Base-by-base conservation (phyloP, 257 asterid species). In the Nyctanthes arbortristis region DNA sequence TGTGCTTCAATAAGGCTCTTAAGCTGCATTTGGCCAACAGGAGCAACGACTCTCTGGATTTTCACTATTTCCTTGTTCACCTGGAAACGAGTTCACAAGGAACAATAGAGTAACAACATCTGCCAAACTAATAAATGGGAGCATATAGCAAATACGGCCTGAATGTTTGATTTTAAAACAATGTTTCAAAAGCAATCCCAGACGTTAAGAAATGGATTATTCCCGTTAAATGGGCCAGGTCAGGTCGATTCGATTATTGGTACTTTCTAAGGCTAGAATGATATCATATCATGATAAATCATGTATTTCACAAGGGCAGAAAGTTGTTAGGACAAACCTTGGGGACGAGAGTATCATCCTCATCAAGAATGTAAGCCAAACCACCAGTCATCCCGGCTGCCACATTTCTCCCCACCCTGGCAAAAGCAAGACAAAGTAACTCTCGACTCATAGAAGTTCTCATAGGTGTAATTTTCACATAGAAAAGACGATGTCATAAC, bases 361-460 rank as follows among this genome's bases (percentile, higher is more conserved):
- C 99, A 54, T 93, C 99, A 35, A 93, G 96, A 47, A 93, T 75
- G 78, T 93, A 91, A 39, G 96, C 95, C 76, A 93, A 67, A 61
- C 99, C 97, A 66, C 96, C 96, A 4, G 96, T 93, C 97, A 93
- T 93, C 72, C 98, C 99, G 8, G 99, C 99, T 1, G 96, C 99
- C 39, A 93, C 97, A 59, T 93, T 93, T 80, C 97, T 84, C n/a
- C 99, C 99, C 66, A 91, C 97, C 85, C 97, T 91, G 76, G 65
- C 39, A 18, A 47, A 58, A 66, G 52, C 63, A 77, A 52, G 62
- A 77, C n/a, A 31, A 30, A 5, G 27, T 7, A 32, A 63, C 63
- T 32, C 33, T 0, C 58, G 7, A 36, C 28, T 30, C 8, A 31
- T 14, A 69, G 16, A 66, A 59, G 32, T 61, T 34, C 22, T 20